Evolutionary conservation across 2,329 filamentous ascomycete genomes (phyloP).

Genomic region (Trichoderma simmonsii): DNA sequence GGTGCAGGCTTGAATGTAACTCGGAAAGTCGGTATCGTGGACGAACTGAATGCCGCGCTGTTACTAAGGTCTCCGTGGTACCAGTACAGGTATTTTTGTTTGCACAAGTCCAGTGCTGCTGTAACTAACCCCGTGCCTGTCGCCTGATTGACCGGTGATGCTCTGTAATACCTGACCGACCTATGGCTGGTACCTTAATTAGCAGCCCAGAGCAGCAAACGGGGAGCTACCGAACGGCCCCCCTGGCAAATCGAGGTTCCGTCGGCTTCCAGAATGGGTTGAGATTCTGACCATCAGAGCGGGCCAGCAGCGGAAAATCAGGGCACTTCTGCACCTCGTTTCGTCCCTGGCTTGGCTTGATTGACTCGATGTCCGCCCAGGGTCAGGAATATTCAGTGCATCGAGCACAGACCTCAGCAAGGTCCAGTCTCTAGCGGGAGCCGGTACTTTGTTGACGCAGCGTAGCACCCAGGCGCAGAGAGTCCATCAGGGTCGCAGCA

Average conservation of each 20-base stretch:
- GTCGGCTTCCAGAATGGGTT: slow-evolving; percentile 6
- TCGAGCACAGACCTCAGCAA: background rate
- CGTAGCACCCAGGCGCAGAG: background rate
- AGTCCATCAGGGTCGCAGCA: slow-evolving; percentile 7
- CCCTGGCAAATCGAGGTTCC: background rate
- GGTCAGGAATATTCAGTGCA: background rate
- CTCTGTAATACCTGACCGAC: background rate
- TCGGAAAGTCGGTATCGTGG: background rate
- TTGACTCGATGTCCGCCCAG: background rate
- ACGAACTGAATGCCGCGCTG: background rate
- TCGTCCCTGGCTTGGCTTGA: background rate
- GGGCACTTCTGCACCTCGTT: background rate
- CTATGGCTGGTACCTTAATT: background rate
- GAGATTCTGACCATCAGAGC: background rate
- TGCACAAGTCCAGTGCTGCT: too few species aligned
- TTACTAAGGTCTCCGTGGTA: too few species aligned
- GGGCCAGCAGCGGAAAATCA: background rate
- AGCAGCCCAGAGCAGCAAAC: background rate
- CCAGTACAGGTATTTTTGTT: background rate
- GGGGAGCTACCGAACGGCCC: background rate
- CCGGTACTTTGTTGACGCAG: background rate
- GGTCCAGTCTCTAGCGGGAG: background rate
- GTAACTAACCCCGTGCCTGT: background rate
- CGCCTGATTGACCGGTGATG: background rate
- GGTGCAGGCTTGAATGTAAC: background rate